Percentiles rank a stretch among this genome's conserved stretches.
phyloP scores from a whole-genome alignment of 2,329 filamentous ascomycete species.

The Nemania serpens region DNA sequence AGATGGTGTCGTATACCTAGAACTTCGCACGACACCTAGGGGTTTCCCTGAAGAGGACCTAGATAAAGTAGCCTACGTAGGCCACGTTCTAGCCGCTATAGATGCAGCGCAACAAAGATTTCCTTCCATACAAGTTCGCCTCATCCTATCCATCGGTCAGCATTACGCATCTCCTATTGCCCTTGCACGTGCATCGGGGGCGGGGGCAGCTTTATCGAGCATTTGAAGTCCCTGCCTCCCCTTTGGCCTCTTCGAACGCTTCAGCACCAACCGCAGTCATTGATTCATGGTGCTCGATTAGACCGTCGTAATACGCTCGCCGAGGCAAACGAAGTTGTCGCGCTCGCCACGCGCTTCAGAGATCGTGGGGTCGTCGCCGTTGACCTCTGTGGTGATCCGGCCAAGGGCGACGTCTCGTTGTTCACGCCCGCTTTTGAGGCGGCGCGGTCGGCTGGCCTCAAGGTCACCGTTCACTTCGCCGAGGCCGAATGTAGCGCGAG shows the following conservation, averaged over 20 bases:
- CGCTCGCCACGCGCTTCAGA: slow-evolving; percentile 62
- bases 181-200: background rate
- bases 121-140: slow-evolving; percentile 58
- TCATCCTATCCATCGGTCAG: slow-evolving; percentile 65
- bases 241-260: background rate
- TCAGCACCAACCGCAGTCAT: background rate
- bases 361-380: slow-evolving; percentile 68
- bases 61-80: slow-evolving; percentile 67
- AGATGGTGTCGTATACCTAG: slow-evolving; percentile 77
- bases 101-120: slow-evolving; percentile 39
- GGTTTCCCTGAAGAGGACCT: slow-evolving; percentile 58
- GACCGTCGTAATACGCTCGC: slow-evolving; percentile 66
- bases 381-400: slow-evolving; percentile 79
- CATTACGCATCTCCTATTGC: background rate
- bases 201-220: background rate
- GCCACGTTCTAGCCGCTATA: slow-evolving; percentile 69
- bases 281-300: slow-evolving; percentile 44
- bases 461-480: slow-evolving; percentile 78
- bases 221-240: background rate
- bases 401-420: slow-evolving; percentile 61
- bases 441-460: slow-evolving; percentile 60
- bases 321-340: slow-evolving; percentile 67
- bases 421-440: slow-evolving; percentile 64
- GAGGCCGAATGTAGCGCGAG: slow-evolving; percentile 65
- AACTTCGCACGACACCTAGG: slow-evolving; percentile 80